Conservation (phyloP, 2,329 filamentous ascomycete genomes). For the Stemphylium beticola region DNA sequence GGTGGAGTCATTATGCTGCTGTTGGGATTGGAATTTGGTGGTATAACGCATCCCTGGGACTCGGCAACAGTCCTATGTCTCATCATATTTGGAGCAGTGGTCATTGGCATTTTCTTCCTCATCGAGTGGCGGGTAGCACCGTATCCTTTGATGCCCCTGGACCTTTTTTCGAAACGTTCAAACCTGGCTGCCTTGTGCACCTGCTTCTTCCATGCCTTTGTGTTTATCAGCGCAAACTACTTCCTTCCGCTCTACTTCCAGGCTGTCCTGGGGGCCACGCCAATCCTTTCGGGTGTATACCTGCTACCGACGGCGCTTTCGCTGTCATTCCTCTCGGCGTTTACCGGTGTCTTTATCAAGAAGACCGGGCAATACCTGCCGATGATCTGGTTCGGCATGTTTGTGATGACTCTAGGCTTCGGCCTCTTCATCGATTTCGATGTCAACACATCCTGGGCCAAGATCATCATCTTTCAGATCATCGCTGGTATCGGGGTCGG, state of each 20-base stretch:
- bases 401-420: conserved; percentile 47
- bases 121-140: conserved; percentile 76
- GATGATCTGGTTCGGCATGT: conserved; percentile 46
- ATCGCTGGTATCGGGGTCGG: conserved; percentile 58
- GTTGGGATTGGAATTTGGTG: conserved; percentile 84
- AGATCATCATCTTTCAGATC: conserved; percentile 50
- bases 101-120: conserved; percentile 69
- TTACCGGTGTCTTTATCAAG: conserved; percentile 59
- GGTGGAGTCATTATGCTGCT: conserved; percentile 85
- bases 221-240: conserved; percentile 79
- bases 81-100: conserved; percentile 72
- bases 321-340: conserved; percentile 67
- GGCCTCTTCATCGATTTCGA: conserved; percentile 48
- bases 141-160: conserved; percentile 79
- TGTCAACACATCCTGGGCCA: conserved; percentile 43
- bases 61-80: conserved; percentile 79
- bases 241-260: conserved; percentile 89
- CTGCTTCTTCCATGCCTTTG: conserved; percentile 75
- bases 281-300: conserved; percentile 76
- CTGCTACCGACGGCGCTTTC: conserved; percentile 73
- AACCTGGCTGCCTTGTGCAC: conserved; percentile 70
- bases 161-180: conserved; percentile 69
- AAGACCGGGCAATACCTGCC: conserved; percentile 55
- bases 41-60: conserved; percentile 74
- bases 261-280: conserved; percentile 70